Conservation (phyloP, 129 eudicot genomes). For the Flaveria sonorensis region DNA sequence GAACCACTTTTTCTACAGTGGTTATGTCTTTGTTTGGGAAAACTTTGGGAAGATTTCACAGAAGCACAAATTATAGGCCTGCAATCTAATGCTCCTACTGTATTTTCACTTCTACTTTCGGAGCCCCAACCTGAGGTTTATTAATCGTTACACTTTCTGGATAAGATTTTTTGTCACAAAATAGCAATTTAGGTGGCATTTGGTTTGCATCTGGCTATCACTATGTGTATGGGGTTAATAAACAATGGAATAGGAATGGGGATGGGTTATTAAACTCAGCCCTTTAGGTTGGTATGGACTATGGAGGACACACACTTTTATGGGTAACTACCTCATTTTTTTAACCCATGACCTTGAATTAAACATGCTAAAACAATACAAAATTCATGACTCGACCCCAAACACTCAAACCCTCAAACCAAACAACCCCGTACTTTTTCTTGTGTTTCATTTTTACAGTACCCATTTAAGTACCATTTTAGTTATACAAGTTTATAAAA, state of each 20-base stretch:
- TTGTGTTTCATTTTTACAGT: background rate
- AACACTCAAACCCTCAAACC: background rate
- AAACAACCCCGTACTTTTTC: background rate
- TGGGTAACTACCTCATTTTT: background rate
- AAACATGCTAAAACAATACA: background rate
- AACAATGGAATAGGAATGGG: background rate
- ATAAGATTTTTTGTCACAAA: background rate
- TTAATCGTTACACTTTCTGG: constrained; percentile 1
- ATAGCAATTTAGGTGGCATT: background rate
- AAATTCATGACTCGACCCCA: background rate
- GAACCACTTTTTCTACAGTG: constrained; percentile 92
- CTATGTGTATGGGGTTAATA: background rate
- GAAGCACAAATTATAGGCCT: constrained; percentile 87
- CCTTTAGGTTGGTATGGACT: background rate
- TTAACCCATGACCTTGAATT: background rate
- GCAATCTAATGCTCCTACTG: constrained; percentile 78
- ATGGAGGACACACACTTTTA: background rate
- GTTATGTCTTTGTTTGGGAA: constrained; percentile 94
- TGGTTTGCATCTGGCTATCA: constrained; percentile 3
- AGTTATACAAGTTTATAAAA: background rate
- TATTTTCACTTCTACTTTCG: constrained; percentile 67
- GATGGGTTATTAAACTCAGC: background rate
- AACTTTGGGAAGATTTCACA: constrained; percentile 91
- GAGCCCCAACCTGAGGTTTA: constrained; percentile 96
- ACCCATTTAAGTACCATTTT: background rate